Percentiles rank a stretch among this genome's conserved stretches.
Evolutionary conservation across 768 basidiomycete genomes (phyloP).

Genomic region (Mycena maculata): DNA sequence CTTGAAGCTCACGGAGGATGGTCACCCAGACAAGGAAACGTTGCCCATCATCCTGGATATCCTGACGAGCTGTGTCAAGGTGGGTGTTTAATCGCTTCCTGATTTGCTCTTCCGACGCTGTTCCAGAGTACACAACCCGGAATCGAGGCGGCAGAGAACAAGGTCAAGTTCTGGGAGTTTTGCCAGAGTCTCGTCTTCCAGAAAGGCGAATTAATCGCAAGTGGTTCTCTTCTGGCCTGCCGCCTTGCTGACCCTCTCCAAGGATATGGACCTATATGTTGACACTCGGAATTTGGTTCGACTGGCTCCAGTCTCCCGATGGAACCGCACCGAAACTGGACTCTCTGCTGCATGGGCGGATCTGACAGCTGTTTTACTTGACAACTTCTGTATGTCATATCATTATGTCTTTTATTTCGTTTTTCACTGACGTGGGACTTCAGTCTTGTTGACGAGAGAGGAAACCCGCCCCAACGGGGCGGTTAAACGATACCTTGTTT

Average conservation of each 20-base stretch:
- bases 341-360: slow-evolving; percentile 82
- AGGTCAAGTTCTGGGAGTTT: slow-evolving; percentile 88
- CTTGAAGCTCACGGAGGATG: slow-evolving; percentile 70
- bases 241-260: slow-evolving; percentile 1
- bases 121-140: slow-evolving; percentile 83
- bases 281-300: slow-evolving; percentile 80
- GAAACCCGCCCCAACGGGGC: slow-evolving; percentile 63
- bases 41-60: slow-evolving; percentile 79
- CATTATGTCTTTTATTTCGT: neutral
- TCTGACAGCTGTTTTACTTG: slow-evolving; percentile 72
- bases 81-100: neutral
- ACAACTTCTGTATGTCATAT: slow-evolving; percentile 74
- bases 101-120: neutral
- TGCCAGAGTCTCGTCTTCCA: slow-evolving; percentile 81
- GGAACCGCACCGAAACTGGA: slow-evolving; percentile 70
- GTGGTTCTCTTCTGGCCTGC: slow-evolving; percentile 37
- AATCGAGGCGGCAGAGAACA: slow-evolving; percentile 89
- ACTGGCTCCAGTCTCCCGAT: slow-evolving; percentile 71
- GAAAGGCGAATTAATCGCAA: slow-evolving; percentile 85
- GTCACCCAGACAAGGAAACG: slow-evolving; percentile 84
- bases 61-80: slow-evolving; percentile 76
- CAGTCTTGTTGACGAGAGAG: slow-evolving; percentile 75
- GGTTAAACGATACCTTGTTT: slow-evolving; percentile 66
- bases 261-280: slow-evolving; percentile 89
- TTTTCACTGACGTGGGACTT: slow-evolving; percentile 7